These are phyloP conservation scores for Rhodotorula sp. DNA, from an alignment of 1,284 basidiomycete species.

Conservation along the genomic window DNA sequence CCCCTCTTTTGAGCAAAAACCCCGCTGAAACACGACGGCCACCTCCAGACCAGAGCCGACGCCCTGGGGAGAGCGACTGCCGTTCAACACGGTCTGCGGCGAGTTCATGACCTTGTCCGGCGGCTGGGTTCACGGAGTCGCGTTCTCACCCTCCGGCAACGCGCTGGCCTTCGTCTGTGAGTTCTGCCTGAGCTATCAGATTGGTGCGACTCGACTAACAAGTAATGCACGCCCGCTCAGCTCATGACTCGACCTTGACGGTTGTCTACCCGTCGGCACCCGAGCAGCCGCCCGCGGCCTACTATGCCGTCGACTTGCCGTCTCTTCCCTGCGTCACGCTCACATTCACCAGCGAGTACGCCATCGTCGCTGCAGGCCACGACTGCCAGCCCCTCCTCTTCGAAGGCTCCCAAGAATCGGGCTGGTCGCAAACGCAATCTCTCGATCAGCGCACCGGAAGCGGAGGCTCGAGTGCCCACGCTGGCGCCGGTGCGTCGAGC, in stretches of 20 bases:
- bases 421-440: constrained; percentile 75
- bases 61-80: constrained; percentile 95
- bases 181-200: neutral
- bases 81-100: constrained; percentile 96
- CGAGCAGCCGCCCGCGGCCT: constrained; percentile 52
- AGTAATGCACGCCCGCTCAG: constrained; percentile 50
- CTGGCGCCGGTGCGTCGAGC: constrained; percentile 50
- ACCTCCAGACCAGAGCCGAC: constrained; percentile 71
- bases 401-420: constrained; percentile 61
- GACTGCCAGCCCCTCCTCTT: constrained; percentile 95
- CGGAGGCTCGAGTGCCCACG: constrained; percentile 47
- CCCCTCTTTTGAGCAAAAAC: neutral
- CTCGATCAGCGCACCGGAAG: constrained; percentile 59
- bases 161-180: constrained; percentile 85
- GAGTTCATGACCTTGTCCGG: constrained; percentile 85
- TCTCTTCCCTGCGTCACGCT: constrained; percentile 79
- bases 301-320: constrained; percentile 70
- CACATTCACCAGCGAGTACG: constrained; percentile 76
- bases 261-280: constrained; percentile 80
- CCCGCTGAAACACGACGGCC: neutral
- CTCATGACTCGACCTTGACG: constrained; percentile 86
- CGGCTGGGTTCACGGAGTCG: constrained; percentile 96
- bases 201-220: neutral
- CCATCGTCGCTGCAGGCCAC: constrained; percentile 88
- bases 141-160: constrained; percentile 93